Base-by-base conservation (phyloP, 164 flowering plant species). In the Protea cynaroides region DNA sequence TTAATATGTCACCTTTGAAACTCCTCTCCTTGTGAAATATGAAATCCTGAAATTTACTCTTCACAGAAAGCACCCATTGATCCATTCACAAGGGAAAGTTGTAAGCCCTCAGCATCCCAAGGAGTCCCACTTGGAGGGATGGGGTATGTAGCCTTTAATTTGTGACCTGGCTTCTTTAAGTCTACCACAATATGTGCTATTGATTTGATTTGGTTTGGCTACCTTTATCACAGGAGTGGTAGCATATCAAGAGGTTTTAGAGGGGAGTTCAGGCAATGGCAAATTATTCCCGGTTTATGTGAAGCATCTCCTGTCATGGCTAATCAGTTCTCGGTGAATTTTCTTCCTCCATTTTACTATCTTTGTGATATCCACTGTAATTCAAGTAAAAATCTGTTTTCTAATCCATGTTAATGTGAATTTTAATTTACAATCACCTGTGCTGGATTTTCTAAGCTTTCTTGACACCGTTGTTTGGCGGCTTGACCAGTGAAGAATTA, bases 201-300 rank as follows among this genome's bases (percentile, higher is more conserved):
- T 40, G 29, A 49, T 64, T 59, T 66, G 29, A 57, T 36, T 2
- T 24, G 8, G 10, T 37, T 25, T 43, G 1, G 59, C 57, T 66
- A 23, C 25, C 54, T 29, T 21, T 72, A 29, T 58, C 38, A 62
- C 94, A 95, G 97, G 68, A 95, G 99, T 79, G 99, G 97, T 50
- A 92, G 99, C 82, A 92, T 95, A 81, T 86, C 99, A 46, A 86
- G 99, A 76, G 99, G 99, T 61, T 95, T 95, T 67, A 85, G 99
- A 71, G 99, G 99, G 46, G 99, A 95, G 67, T 95, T 95, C 70
- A 81, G 82, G 77, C 96, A 88, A 54, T 86, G 90, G 85, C 97
- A 95, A 76, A 89, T 95, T 64, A 61, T 85, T 76, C 97, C 99
- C 69, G 94, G 99, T 61, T 71, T 71, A 69, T 79, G 97, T 57